Evolutionary conservation across 2,329 filamentous ascomycete species (phyloP), one percentile per base, ranked within the genome.

Genomic region (Xylariales sp.): DNA sequence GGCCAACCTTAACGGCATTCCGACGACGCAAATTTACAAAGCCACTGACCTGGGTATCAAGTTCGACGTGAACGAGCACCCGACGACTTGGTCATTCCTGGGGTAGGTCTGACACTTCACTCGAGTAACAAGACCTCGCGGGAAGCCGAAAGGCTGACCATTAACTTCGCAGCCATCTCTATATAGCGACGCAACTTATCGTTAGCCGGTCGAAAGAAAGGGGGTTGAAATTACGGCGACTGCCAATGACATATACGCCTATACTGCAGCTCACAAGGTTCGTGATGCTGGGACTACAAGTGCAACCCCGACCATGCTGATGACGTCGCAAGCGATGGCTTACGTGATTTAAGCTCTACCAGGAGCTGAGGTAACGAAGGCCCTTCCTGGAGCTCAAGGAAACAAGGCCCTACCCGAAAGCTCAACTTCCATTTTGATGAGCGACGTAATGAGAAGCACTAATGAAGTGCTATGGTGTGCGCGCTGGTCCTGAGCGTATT

Each of bases 21-120:
- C 65, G 14, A 76, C 71, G 42, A 76, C 71, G 12, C 60, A 60
- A 32, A 68, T 82, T 24, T 80, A 80, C 64, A 73, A 62, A 32
- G 53, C 64, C 40, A 63, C 62, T 38, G 75, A 79, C 52, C 58
- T 73, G 2, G 76, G 77, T 40, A 74, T 80, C 51, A 48, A 64
- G 38, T 57, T 78, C 65, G 74, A 71, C 62, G 71, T 80, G 57
- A 79, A 78, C 66, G 45, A 42, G 18, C 46, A 51, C n/a, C 48
- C 50, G 27, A 48, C 48, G 14, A 35, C 38, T 16, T 55, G 56
- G 42, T 48, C 20, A 49, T 56, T 15, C 54, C 54, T 5, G 54
- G 52, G 16, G 46, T 47, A 40, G 46, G 49, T 46, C 29, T 8
- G 9, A 32, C 24, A 27, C 24, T 27, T 27, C n/a, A 8, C 7